A percentile compares a stretch with the other conserved stretches of the same genome.
Evolutionary conservation across 306 rosid species (phyloP).

Genomic region (Corylus americana): DNA sequence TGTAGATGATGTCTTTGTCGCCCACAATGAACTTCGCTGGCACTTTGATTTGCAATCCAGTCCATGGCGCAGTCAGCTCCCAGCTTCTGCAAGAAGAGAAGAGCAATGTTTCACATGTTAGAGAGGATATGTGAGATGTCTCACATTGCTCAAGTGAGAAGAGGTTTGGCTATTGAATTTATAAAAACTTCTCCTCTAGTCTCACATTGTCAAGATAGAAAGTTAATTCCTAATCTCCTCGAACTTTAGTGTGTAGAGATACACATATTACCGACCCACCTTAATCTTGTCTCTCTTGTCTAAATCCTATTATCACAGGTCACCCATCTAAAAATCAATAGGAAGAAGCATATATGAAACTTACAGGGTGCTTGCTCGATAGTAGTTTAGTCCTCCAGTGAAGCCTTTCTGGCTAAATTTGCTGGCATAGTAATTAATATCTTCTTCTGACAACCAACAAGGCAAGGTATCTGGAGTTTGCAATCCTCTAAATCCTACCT

Average conservation of each 20-base stretch:
- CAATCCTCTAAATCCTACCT: constrained; percentile 44
- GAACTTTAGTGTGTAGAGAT: too few species aligned
- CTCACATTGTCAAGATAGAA: too few species aligned
- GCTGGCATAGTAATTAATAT: constrained; percentile 50
- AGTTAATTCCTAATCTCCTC: too few species aligned
- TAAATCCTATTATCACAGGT: too few species aligned
- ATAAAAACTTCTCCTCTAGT: too few species aligned
- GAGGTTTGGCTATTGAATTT: too few species aligned
- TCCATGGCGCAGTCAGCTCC: constrained; percentile 77
- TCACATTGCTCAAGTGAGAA: too few species aligned
- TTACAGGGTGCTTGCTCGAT: constrained; percentile 59
- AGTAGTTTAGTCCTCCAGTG: constrained; percentile 77
- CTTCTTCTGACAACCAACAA: constrained; percentile 76
- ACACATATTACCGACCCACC: too few species aligned
- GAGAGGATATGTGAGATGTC: too few species aligned
- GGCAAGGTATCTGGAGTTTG: constrained; percentile 46
- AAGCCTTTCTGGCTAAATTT: constrained; percentile 68
- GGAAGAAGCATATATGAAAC: constrained; percentile 23
- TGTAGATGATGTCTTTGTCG: constrained; percentile 54
- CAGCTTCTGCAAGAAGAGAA: constrained; percentile 52
- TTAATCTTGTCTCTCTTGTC: too few species aligned
- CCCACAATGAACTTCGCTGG: constrained; percentile 69
- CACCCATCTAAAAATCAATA: neutral
- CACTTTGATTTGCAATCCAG: constrained; percentile 61
- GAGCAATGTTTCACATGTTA: too few species aligned